Percentiles rank a stretch among this genome's conserved stretches.
These are phyloP conservation scores for Lunularia cruciata DNA, from an alignment of 225 moss, liverwort and hornwort species.

Conservation along the genomic window DNA sequence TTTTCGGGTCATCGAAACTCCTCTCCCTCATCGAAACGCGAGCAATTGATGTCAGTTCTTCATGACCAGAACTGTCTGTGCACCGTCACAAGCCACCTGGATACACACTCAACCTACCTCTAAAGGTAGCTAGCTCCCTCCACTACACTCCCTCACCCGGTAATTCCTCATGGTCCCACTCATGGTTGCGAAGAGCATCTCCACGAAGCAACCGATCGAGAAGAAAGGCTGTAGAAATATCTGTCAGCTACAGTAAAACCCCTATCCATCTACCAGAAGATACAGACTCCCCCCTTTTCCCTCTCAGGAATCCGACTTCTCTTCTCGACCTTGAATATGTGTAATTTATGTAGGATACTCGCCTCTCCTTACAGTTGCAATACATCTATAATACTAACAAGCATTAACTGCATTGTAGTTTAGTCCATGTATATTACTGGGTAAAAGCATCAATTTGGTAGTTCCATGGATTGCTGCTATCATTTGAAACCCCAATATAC, in stretches of 20 bases:
- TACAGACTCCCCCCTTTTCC: constrained; percentile 1
- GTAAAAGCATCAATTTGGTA: no score
- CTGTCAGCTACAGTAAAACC: constrained; percentile 2
- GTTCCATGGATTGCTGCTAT: no score
- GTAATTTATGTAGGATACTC: no score
- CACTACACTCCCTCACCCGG: neutral
- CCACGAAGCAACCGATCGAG: no score
- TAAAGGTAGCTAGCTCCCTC: neutral
- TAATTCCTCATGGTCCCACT: neutral
- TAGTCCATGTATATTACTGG: no score
- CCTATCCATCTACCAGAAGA: constrained; percentile 3
- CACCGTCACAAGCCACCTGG: constrained; percentile 2
- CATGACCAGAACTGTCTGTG: neutral
- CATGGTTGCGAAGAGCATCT: neutral
- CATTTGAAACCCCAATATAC: no score
- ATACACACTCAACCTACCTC: constrained; percentile 8
- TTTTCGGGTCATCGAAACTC: constrained; percentile 8
- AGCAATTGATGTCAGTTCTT: neutral
- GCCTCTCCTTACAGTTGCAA: no score
- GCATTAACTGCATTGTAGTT: no score
- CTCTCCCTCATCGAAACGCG: neutral
- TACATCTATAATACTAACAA: no score
- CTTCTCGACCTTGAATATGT: no score
- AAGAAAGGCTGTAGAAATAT: neutral
- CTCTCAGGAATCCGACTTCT: no score